phyloP scores from a whole-genome alignment of 352 stramenopile species.

The Pythium guiyangense region DNA sequence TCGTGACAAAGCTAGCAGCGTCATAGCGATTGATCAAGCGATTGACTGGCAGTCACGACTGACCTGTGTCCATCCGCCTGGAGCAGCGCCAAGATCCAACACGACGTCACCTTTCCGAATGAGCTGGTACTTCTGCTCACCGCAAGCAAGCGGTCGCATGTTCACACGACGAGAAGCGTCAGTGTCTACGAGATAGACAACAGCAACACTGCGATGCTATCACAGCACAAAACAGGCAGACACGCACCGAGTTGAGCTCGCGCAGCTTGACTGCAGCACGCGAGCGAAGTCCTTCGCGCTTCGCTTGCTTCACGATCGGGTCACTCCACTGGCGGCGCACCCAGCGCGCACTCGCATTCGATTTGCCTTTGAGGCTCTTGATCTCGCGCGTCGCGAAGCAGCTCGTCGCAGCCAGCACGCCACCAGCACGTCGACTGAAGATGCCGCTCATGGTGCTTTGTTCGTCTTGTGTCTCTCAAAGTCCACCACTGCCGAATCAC shows the following conservation, averaged over 20 bases:
- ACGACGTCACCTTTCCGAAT: conserved; percentile 62
- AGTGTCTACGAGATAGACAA: background rate
- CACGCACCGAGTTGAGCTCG: conserved; percentile 66
- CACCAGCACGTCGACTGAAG: conserved; percentile 12
- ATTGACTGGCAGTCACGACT: background rate
- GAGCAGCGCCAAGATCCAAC: conserved; percentile 78
- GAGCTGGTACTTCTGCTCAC: conserved; percentile 58
- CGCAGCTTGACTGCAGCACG: conserved; percentile 80
- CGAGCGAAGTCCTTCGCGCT: conserved; percentile 75
- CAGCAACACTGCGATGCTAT: no score
- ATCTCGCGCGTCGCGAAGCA: conserved; percentile 31
- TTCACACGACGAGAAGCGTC: background rate
- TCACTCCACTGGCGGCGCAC: conserved; percentile 83
- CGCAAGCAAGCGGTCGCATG: no score
- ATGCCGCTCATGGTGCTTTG: conserved; percentile 24
- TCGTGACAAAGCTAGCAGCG: background rate
- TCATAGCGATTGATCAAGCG: background rate
- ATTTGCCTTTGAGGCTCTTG: conserved; percentile 84
- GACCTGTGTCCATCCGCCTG: conserved; percentile 83
- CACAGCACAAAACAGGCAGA: no score
- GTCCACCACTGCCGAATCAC: no score
- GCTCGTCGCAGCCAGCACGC: conserved; percentile 6
- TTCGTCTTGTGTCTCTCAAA: background rate
- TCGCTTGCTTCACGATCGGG: conserved; percentile 80
- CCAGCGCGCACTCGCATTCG: conserved; percentile 78